phyloP scores from a whole-genome alignment of 2,329 filamentous ascomycete species.

The Xylariaceae sp. region DNA sequence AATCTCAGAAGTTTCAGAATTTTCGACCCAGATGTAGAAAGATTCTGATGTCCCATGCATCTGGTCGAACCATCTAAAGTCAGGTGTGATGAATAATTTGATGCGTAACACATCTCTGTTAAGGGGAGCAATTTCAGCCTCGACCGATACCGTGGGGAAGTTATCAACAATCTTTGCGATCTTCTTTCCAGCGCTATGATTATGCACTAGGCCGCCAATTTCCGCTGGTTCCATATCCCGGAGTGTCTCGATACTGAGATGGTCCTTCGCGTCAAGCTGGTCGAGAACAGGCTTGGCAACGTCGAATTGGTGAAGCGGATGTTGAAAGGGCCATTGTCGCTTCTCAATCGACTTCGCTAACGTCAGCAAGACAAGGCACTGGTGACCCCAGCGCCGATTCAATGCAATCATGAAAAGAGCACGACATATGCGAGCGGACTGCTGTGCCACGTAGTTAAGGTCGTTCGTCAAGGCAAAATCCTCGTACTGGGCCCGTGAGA shows the following conservation, averaged over 20 bases:
- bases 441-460: constrained; percentile 91
- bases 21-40: constrained; percentile 99
- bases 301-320: constrained; percentile 93
- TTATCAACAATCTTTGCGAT: constrained; percentile 79
- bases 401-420: constrained; percentile 96
- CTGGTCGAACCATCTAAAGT: constrained; percentile 92
- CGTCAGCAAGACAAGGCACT: constrained; percentile 85
- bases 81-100: constrained; percentile 77
- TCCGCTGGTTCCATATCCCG: constrained; percentile 91
- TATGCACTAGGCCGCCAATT: constrained; percentile 87
- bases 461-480: constrained; percentile 94
- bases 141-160: constrained; percentile 87
- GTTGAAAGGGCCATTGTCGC: constrained; percentile 89
- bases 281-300: constrained; percentile 77
- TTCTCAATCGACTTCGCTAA: constrained; percentile 97
- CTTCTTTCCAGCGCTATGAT: constrained; percentile 78
- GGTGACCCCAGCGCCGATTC: constrained; percentile 91
- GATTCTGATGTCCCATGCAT: constrained; percentile 92
- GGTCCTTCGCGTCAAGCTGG: constrained; percentile 78
- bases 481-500: constrained; percentile 80
- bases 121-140: constrained; percentile 90
- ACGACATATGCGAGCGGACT: constrained; percentile 88
- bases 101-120: constrained; percentile 95
- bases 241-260: constrained; percentile 73
- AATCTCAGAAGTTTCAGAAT: constrained; percentile 94